Conservation (phyloP, 1,284 basidiomycete species). For the Trichosporon faecale region DNA sequence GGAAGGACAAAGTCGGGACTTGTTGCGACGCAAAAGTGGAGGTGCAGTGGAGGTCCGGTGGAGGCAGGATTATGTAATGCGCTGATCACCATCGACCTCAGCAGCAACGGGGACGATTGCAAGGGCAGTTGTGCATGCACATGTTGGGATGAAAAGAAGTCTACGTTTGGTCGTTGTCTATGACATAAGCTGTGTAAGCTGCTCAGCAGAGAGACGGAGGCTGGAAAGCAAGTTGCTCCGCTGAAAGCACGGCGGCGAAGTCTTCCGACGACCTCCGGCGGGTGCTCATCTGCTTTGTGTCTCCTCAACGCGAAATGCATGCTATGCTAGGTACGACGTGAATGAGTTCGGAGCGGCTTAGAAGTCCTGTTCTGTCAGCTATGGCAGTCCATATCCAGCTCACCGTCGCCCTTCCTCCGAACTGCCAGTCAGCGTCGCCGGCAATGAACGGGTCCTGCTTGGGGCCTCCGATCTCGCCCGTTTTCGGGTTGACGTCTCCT, state of each 20-base stretch:
- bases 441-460: conserved; percentile 58
- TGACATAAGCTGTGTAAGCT: too few relatives aligned
- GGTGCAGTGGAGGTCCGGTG: neutral
- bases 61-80: neutral
- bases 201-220: too few relatives aligned
- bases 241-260: too few relatives aligned
- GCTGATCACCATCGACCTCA: too few relatives aligned
- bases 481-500: conserved; percentile 58
- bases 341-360: neutral
- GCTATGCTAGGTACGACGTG: neutral
- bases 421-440: conserved; percentile 50
- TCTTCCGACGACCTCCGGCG: too few relatives aligned
- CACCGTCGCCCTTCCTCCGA: conserved; percentile 52
- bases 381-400: conserved; percentile 21
- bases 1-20: neutral
- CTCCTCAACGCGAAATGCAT: neutral
- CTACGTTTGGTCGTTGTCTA: too few relatives aligned
- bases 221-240: too few relatives aligned
- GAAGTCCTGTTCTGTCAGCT: conserved; percentile 15
- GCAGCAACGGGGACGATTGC: too few relatives aligned
- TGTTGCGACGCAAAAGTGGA: neutral
- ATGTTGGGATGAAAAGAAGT: too few relatives aligned
- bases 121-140: too few relatives aligned
- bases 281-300: too few relatives aligned
- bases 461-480: conserved; percentile 59